Conservation (phyloP, 2,329 filamentous ascomycete species). For the Fusarium sororula region DNA sequence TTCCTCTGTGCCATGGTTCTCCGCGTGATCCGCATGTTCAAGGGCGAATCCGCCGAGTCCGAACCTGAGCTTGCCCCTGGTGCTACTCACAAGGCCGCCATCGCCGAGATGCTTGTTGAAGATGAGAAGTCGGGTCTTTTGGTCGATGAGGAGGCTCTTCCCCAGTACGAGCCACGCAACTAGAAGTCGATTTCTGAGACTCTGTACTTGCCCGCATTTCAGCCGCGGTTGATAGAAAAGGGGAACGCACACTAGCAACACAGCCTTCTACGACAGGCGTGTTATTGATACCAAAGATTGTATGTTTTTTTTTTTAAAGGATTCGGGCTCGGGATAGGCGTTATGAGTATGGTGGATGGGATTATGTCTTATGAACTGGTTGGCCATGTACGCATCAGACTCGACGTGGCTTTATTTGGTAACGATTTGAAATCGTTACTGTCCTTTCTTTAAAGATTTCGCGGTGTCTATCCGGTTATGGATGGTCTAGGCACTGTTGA, state of each 20-base stretch:
- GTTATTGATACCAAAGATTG: conserved; percentile 35
- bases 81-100: conserved; percentile 46
- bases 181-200: conserved; percentile 6
- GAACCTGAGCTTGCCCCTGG: conserved; percentile 18
- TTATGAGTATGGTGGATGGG: conserved; percentile 22
- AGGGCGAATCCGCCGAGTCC: conserved; percentile 21
- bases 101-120: conserved; percentile 48
- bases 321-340: conserved; percentile 18
- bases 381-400: conserved; percentile 1
- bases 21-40: conserved; percentile 64
- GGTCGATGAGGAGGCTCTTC: conserved; percentile 47
- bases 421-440: conserved; percentile 11
- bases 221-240: neutral
- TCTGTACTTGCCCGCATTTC: neutral
- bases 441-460: conserved; percentile 26
- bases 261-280: conserved; percentile 3
- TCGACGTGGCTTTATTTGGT: neutral
- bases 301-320: conserved; percentile 8
- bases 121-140: conserved; percentile 64
- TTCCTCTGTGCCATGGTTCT: conserved; percentile 69
- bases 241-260: neutral
- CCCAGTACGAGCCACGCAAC: conserved; percentile 42
- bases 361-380: conserved; percentile 26
- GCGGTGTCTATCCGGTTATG: conserved; percentile 1
- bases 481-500: conserved; percentile 7